Conservation (phyloP, 2,329 filamentous ascomycete genomes). For the Aureobasidium melanogenum region DNA sequence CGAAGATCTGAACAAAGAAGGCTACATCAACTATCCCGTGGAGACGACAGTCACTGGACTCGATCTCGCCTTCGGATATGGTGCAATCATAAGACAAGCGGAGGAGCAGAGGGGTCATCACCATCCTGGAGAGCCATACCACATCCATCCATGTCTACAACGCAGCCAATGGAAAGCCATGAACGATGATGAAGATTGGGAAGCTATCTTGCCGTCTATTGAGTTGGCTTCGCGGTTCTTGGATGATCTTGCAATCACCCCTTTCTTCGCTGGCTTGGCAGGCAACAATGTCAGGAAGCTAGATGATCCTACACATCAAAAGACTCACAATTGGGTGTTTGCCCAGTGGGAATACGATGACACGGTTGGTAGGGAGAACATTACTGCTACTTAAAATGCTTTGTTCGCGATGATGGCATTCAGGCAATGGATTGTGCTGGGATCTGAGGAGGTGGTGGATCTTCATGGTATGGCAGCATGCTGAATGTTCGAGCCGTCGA, state of each 20-base stretch:
- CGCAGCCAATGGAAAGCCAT: not conserved
- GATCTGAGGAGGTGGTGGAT: not conserved
- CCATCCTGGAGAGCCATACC: not conserved
- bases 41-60: not conserved
- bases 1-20: not conserved
- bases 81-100: not conserved
- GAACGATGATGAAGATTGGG: not conserved
- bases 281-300: not conserved
- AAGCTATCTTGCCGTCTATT: not conserved
- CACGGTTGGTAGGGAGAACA: not conserved
- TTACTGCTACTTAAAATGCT: not conserved
- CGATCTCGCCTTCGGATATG: not conserved
- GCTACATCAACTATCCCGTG: not conserved
- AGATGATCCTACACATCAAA: not conserved
- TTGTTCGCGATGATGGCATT: not conserved
- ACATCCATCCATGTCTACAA: not conserved
- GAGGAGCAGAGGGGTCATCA: not conserved
- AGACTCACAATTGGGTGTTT: not conserved
- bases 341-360: not conserved
- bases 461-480: not conserved
- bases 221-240: not conserved
- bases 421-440: not conserved
- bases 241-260: not conserved
- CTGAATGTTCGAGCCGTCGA: not conserved
- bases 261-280: not conserved